Base-by-base conservation (phyloP, 2,329 filamentous ascomycete genomes). In the Pseudogymnoascus sp. region DNA sequence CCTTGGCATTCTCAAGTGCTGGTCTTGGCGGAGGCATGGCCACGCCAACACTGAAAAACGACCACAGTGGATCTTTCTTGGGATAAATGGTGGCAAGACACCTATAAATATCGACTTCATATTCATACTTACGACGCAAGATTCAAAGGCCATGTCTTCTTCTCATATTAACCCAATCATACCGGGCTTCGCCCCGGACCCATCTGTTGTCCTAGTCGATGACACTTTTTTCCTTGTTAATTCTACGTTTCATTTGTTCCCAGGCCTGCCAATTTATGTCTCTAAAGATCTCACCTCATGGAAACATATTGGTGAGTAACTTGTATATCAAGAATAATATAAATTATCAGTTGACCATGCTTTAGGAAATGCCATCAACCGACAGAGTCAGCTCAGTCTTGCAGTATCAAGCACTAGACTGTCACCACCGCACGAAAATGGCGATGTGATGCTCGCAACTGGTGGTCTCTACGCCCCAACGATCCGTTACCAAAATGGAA, bases 221-320 rank as follows among this genome's bases (percentile, higher is more conserved):
- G 71, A 67, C 4, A 70, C 67, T 0, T 74, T 69, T 64, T 74
- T 70, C 62, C 67, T 72, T 41, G 79, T 84, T 64, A 83, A 82
- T 67, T 82, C 84, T 2, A 80, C 82, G 7, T 84, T 85, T 66
- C 84, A 85, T 68, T 79, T 84, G 9, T 85, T 85, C 66, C 77
- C 84, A 0, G 82, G 84, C 25, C 73, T 77, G 0, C 79, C 81
- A 58, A 71, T 73, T 36, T 72, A 72, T 61, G 69, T 70, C 19
- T 75, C 73, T 5, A 70, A 70, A 25, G 72, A 76, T 60, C 67
- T 76, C 4, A 62, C 38, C 38, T 41, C 38, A 9, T 41, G 38
- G 38, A 41, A 41, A 41, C 38, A 41, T 41, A 22, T 41, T 16
- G 38, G 38, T 41, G 1, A 11, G 38, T 41, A 41, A 22, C 8